Evolutionary conservation across 441 rosid species (phyloP).

Genomic region (Populus hybrid): DNA sequence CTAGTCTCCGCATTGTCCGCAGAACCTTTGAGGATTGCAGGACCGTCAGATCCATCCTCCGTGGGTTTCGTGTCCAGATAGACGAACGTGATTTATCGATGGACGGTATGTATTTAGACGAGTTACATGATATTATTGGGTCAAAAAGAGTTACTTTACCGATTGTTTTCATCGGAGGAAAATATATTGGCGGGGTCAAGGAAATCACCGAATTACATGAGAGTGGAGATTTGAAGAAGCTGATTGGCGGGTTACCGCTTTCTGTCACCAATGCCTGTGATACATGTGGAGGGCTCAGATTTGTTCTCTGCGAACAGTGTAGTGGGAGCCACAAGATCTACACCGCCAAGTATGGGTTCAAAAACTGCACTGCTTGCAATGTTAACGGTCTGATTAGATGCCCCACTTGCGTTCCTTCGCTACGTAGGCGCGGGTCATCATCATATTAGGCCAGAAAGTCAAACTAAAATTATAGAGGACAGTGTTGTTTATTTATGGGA

Average conservation of each 20-base stretch:
- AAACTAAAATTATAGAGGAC: background rate
- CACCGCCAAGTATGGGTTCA: slow-evolving; percentile 40
- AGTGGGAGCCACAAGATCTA: slow-evolving; percentile 72
- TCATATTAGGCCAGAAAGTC: background rate
- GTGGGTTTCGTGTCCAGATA: slow-evolving; percentile 39
- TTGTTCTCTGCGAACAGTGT: slow-evolving; percentile 48
- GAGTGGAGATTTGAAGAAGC: slow-evolving; percentile 46
- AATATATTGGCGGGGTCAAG: slow-evolving; percentile 52
- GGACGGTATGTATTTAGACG: slow-evolving; percentile 48
- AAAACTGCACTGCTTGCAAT: slow-evolving; percentile 46
- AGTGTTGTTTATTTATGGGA: background rate
- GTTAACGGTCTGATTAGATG: slow-evolving; percentile 57
- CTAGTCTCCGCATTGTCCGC: slow-evolving; percentile 74
- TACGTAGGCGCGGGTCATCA: slow-evolving; percentile 20
- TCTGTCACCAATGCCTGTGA: slow-evolving; percentile 31
- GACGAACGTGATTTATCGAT: slow-evolving; percentile 80
- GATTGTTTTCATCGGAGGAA: slow-evolving; percentile 52
- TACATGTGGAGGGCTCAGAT: slow-evolving; percentile 56
- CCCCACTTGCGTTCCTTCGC: slow-evolving; percentile 32
- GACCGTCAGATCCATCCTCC: slow-evolving; percentile 64
- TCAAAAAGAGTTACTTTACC: slow-evolving; percentile 36
- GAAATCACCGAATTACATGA: slow-evolving; percentile 49
- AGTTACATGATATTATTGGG: slow-evolving; percentile 47
- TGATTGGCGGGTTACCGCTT: slow-evolving; percentile 30
- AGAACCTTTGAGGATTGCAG: slow-evolving; percentile 69